A percentile compares a stretch with the other conserved stretches of the same genome.
These are phyloP conservation scores for Mediolabrus comicus DNA, from an alignment of 108 stramenopile genomes.

Conservation along the genomic window DNA sequence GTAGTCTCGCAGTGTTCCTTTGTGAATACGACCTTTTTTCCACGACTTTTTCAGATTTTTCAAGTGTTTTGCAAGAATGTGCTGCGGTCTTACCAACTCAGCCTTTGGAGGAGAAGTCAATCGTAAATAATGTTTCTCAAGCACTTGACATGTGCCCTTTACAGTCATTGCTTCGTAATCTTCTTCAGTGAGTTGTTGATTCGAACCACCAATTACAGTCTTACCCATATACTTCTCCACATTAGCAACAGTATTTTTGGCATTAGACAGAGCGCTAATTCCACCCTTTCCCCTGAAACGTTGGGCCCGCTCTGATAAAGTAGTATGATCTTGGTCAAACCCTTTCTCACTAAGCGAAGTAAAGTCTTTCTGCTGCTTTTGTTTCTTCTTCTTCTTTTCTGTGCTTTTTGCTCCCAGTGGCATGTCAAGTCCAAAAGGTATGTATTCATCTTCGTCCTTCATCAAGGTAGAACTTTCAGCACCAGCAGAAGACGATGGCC, in stretches of 20 bases:
- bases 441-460: slow-evolving; percentile 17
- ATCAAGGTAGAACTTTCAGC: neutral
- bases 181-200: slow-evolving; percentile 43
- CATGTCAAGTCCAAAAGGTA: slow-evolving; percentile 21
- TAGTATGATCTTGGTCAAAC: slow-evolving; percentile 41
- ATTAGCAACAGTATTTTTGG: slow-evolving; percentile 21
- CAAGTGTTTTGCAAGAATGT: slow-evolving; percentile 59
- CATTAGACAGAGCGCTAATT: slow-evolving; percentile 23
- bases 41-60: slow-evolving; percentile 50
- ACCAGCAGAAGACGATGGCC: slow-evolving; percentile 15
- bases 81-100: slow-evolving; percentile 69
- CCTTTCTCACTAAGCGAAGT: slow-evolving; percentile 12
- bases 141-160: slow-evolving; percentile 66
- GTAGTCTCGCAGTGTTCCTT: slow-evolving; percentile 57
- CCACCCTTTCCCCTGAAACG: slow-evolving; percentile 72
- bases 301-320: slow-evolving; percentile 50
- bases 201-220: slow-evolving; percentile 59
- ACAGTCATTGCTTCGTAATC: slow-evolving; percentile 79
- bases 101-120: slow-evolving; percentile 73
- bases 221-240: slow-evolving; percentile 76
- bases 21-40: slow-evolving; percentile 23
- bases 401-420: neutral
- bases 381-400: slow-evolving; percentile 22
- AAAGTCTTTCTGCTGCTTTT: slow-evolving; percentile 24
- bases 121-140: slow-evolving; percentile 86